Conservation (phyloP, 305 asterid genomes). For the Andrographis paniculata region DNA sequence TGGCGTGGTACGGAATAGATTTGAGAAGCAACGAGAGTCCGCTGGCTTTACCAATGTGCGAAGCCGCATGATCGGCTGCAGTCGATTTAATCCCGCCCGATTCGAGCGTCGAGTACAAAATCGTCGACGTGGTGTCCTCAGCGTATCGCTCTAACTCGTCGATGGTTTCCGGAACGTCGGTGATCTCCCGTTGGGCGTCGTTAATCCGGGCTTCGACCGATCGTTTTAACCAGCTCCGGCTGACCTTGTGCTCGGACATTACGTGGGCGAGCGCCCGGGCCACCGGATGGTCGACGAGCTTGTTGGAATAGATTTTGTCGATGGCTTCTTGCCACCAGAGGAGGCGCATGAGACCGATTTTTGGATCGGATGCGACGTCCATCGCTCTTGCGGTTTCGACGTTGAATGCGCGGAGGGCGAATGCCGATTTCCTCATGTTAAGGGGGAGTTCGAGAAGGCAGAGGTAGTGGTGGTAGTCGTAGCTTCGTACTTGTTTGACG, state of each 20-base stretch:
- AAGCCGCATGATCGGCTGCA: conserved; percentile 87
- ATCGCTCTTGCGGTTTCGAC: conserved; percentile 86
- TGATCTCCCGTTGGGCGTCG: conserved; percentile 60
- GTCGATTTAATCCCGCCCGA: conserved; percentile 71
- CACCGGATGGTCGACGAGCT: conserved; percentile 78
- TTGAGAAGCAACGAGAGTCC: conserved; percentile 81
- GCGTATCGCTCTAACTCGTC: conserved; percentile 74
- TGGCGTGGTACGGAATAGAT: conserved; percentile 76
- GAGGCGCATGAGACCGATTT: conserved; percentile 89
- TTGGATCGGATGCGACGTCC: conserved; percentile 88
- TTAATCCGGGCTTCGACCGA: conserved; percentile 73
- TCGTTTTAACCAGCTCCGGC: conserved; percentile 83
- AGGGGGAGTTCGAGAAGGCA: conserved; percentile 95
- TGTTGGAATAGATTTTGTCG: conserved; percentile 65
- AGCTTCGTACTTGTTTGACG: conserved; percentile 77
- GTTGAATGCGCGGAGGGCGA: conserved; percentile 78
- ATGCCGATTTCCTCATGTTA: conserved; percentile 72
- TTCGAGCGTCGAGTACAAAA: conserved; percentile 78
- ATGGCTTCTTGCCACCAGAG: conserved; percentile 96
- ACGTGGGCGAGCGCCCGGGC: conserved; percentile 71
- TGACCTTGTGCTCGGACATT: conserved; percentile 50
- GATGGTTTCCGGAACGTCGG: conserved; percentile 44
- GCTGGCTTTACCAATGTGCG: conserved; percentile 92
- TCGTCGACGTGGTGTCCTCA: conserved; percentile 80
- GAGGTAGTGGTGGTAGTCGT: conserved; percentile 89